Conservation (phyloP, 1,284 basidiomycete genomes). For the Leccinum subrobustum region DNA sequence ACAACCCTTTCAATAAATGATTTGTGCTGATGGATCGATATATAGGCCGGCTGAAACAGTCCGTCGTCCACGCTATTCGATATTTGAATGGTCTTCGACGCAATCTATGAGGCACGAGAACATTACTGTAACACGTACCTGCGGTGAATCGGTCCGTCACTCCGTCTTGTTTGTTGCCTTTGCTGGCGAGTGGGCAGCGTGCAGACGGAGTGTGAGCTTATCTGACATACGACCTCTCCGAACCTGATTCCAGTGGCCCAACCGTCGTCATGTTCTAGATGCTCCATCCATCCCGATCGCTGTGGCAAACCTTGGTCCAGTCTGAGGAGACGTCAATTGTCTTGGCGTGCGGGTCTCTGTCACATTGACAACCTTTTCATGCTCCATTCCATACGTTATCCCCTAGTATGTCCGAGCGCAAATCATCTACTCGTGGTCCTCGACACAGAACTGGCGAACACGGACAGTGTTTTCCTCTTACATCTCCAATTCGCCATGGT, state of each 20-base stretch:
- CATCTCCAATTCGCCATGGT: no score
- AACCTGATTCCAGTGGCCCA: no score
- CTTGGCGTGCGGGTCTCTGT: neutral
- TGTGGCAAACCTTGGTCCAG: neutral
- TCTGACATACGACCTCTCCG: no score
- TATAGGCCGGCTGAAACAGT: neutral
- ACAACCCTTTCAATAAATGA: neutral
- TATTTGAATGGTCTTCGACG: neutral
- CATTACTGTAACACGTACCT: neutral
- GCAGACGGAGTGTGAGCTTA: neutral
- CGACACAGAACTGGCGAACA: no score
- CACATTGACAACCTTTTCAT: neutral
- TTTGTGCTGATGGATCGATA: neutral
- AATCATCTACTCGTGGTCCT: neutral
- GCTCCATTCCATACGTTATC: neutral
- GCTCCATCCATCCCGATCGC: neutral
- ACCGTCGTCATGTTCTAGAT: no score
- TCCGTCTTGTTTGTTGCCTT: neutral
- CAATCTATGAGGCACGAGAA: neutral
- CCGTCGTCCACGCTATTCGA: neutral
- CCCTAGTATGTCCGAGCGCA: neutral
- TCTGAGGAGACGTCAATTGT: neutral
- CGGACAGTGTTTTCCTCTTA: neutral
- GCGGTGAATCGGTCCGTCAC: neutral
- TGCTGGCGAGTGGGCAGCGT: neutral